phyloP scores from a whole-genome alignment of 805 yeast genomes.

The Saccharomycopsis fermentans region DNA sequence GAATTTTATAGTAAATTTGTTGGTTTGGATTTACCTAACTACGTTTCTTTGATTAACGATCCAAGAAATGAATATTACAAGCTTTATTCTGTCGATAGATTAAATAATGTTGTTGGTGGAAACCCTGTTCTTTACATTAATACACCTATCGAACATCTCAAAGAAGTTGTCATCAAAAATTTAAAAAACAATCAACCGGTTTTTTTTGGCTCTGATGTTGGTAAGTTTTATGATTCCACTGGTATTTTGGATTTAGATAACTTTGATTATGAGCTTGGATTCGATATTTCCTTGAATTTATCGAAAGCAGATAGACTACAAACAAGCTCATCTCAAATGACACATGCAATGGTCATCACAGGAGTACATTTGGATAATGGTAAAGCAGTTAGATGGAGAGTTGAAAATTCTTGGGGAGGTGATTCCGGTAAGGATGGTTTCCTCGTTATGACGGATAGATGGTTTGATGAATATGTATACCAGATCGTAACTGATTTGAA shows the following conservation, averaged over 20 bases:
- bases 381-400: constrained; percentile 57
- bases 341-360: constrained; percentile 83
- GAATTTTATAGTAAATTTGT: constrained; percentile 51
- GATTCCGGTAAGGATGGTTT: constrained; percentile 59
- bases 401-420: constrained; percentile 72
- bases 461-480: constrained; percentile 65
- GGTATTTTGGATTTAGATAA: constrained; percentile 69
- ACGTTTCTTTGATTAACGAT: constrained; percentile 65
- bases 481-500: constrained; percentile 54
- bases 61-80: constrained; percentile 65
- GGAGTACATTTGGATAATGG: constrained; percentile 67
- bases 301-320: constrained; percentile 59
- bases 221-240: constrained; percentile 53
- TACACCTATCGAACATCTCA: constrained; percentile 46
- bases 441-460: constrained; percentile 62
- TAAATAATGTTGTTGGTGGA: constrained; percentile 68
- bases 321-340: constrained; percentile 68
- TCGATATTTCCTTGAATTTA: constrained; percentile 43
- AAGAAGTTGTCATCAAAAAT: constrained; percentile 54
- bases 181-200: constrained; percentile 68
- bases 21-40: constrained; percentile 37
- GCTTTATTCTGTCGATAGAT: constrained; percentile 59
- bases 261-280: constrained; percentile 50
- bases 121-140: constrained; percentile 64
- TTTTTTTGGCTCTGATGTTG: constrained; percentile 87